Conservation (phyloP, 306 rosid species). For the Geum urbanum region DNA sequence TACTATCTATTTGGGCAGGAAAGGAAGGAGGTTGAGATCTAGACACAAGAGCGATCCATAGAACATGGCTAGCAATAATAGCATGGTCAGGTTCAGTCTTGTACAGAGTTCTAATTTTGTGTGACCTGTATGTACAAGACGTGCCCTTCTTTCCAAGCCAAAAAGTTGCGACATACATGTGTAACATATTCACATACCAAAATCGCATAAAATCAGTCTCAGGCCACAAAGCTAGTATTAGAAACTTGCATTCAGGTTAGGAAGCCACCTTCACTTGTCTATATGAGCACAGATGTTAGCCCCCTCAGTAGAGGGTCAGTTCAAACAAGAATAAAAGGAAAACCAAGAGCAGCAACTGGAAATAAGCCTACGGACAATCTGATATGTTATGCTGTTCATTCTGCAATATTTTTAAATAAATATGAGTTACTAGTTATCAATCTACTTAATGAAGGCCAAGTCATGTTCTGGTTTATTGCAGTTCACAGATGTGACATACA, state of each 20-base stretch:
- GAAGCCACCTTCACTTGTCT: constrained; percentile 10
- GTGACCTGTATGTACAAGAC: constrained; percentile 61
- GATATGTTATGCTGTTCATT: constrained; percentile 12
- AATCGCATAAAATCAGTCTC: not conserved
- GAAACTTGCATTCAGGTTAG: constrained; percentile 32
- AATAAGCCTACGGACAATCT: constrained; percentile 49
- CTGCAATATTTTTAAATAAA: not conserved
- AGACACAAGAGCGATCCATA: constrained; percentile 51
- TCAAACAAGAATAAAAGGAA: not conserved
- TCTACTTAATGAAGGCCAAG: constrained; percentile 7
- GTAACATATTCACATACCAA: not conserved
- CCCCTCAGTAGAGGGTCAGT: constrained; percentile 24
- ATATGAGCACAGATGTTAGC: not conserved
- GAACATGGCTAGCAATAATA: constrained; percentile 63
- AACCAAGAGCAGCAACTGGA: constrained; percentile 33
- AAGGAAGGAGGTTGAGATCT: constrained; percentile 55
- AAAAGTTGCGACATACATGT: constrained; percentile 7
- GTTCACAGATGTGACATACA: constrained; percentile 86
- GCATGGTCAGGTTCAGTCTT: constrained; percentile 75
- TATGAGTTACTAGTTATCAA: constrained; percentile 4
- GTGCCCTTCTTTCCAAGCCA: constrained; percentile 45
- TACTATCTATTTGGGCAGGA: constrained; percentile 68
- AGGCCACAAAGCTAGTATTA: constrained; percentile 27
- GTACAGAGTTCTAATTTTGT: constrained; percentile 67
- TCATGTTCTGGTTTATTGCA: constrained; percentile 25